Evolutionary conservation across 805 yeast genomes (phyloP).

Genomic region (Yarrowia keelungensis): DNA sequence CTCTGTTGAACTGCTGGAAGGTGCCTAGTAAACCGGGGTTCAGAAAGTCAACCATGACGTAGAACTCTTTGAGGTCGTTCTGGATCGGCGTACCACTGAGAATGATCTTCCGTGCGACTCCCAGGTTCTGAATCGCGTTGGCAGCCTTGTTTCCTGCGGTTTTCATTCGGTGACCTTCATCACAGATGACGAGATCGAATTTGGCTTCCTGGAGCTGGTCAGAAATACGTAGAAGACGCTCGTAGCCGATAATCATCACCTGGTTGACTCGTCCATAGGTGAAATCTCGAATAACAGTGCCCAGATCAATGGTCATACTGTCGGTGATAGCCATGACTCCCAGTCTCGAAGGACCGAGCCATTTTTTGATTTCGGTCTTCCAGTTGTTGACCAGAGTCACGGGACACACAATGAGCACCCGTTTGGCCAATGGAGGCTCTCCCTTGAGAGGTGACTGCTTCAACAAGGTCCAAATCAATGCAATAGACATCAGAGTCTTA

Average conservation of each 20-base stretch:
- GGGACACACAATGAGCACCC: constrained; percentile 85
- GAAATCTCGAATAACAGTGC: constrained; percentile 66
- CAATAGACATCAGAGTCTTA: constrained; percentile 83
- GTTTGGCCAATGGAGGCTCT: constrained; percentile 55
- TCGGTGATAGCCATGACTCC: constrained; percentile 62
- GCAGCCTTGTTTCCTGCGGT: constrained; percentile 74
- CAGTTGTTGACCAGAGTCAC: constrained; percentile 88
- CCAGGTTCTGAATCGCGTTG: constrained; percentile 63
- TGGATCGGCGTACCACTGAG: constrained; percentile 94
- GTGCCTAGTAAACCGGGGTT: constrained; percentile 84
- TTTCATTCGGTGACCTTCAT: constrained; percentile 93
- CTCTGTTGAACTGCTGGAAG: constrained; percentile 55
- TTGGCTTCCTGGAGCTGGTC: constrained; percentile 48
- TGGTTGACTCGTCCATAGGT: constrained; percentile 76
- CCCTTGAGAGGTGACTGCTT: constrained; percentile 51
- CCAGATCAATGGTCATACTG: constrained; percentile 50
- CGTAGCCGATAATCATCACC: constrained; percentile 87
- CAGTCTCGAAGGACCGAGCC: constrained; percentile 73
- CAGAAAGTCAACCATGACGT: constrained; percentile 76
- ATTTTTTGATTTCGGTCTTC: constrained; percentile 85
- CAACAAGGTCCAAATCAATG: constrained; percentile 82
- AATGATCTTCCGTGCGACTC: constrained; percentile 64
- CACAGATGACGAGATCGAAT: constrained; percentile 82
- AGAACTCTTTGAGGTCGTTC: constrained; percentile 86
- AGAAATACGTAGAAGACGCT: constrained; percentile 66